Evolutionary conservation across 257 asterid genomes (phyloP).

Genomic region (Solanum bulbocastanum): DNA sequence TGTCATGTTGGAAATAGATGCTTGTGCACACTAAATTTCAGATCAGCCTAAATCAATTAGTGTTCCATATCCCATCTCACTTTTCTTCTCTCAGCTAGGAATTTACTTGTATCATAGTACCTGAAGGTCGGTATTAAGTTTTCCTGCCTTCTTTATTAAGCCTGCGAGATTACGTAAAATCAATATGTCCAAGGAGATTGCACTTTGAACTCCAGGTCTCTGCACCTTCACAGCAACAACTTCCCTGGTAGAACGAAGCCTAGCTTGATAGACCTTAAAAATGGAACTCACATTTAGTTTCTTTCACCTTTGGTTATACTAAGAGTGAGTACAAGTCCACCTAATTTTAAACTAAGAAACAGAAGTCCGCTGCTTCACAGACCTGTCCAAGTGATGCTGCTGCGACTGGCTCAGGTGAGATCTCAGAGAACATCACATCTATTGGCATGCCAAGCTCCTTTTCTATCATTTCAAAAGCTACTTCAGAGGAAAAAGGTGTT

Average conservation of each 20-base stretch:
- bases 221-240: slow-evolving; percentile 94
- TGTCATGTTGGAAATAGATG: not conserved
- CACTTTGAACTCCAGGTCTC: slow-evolving; percentile 97
- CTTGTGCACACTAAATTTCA: not conserved
- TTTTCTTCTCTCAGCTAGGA: not conserved
- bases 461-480: slow-evolving; percentile 81
- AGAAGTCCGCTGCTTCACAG: not conserved
- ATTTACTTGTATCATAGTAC: slow-evolving; percentile 25
- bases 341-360: not conserved
- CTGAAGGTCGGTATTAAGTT: slow-evolving; percentile 87
- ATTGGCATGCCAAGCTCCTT: slow-evolving; percentile 77
- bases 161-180: slow-evolving; percentile 84
- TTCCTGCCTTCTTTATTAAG: slow-evolving; percentile 61
- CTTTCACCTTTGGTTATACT: not conserved
- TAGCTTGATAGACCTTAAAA: slow-evolving; percentile 89
- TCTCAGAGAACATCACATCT: slow-evolving; percentile 76
- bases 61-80: not conserved
- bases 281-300: not conserved
- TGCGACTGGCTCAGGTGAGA: slow-evolving; percentile 93
- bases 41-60: not conserved
- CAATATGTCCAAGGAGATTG: slow-evolving; percentile 83
- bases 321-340: not conserved
- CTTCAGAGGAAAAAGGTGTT: slow-evolving; percentile 75
- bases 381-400: slow-evolving; percentile 99
- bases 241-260: slow-evolving; percentile 68